Evolutionary conservation across 2,329 filamentous ascomycete species (phyloP), one percentile per base, ranked within the genome.

Genomic region (Monosporascus ibericus): DNA sequence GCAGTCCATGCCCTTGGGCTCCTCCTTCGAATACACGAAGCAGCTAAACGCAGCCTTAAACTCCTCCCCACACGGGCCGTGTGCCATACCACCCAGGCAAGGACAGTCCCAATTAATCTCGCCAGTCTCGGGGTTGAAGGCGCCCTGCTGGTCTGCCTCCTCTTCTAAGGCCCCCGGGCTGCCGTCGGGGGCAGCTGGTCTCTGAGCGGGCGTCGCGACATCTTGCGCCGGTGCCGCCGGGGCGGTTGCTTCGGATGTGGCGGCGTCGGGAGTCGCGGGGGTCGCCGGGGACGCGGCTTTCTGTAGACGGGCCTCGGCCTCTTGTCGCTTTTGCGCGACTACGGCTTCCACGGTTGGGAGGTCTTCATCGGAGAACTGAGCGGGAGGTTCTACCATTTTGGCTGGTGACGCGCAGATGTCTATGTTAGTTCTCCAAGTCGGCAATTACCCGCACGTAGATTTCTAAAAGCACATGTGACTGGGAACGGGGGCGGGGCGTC

Each of bases 31-130:
- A 75, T 86, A 94, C n/a, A 99, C 91, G 65, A 99, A 99, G 75
- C 94, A 99, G 81, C 91, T 96, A 65, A 99, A 99, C 0, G 94
- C 94, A 24, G 86, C 85, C 76, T 87, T 91, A 81, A 99, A 99
- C 66, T 97, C 86, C 68, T 95, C 90, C 47, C 94, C 94, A 68
- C 94, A 99, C 50, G 94, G 94, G 0, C 94, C 94, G 67, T 96
- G 75, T 7, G 94, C 94, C 94, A 99, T 99, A 50, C 94, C 94
- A 48, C 94, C 94, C 36, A 99, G 76, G 70, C 94, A 99, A 17
- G 94, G 94, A 72, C 94, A 99, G 70, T 97, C 94, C 94, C 94
- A 99, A 79, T 99, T 99, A 74, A 99, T 99, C 80, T 99, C 94
- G 62, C 94, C 94, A 9, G 94, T 99, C 76, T 97, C 94, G 3